Evolutionary conservation across 768 basidiomycete genomes (phyloP).

Genomic region (Lentinus brumalis): DNA sequence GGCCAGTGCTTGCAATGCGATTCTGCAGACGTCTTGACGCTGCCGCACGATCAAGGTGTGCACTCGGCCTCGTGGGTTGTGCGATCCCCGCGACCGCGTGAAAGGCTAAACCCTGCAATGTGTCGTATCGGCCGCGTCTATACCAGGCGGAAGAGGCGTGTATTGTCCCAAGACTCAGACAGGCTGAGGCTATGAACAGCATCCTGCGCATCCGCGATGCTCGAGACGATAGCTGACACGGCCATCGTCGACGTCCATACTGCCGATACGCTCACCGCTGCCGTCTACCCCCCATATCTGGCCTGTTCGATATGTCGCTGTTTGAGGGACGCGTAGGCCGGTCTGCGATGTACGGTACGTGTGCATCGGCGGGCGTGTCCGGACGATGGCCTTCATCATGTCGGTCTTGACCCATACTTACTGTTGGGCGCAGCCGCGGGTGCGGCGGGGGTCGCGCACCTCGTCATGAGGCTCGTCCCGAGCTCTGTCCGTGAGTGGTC

Average conservation of each 20-base stretch:
- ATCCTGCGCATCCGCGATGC: conserved; percentile 2
- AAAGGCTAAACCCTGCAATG: not conserved
- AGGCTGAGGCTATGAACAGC: not conserved
- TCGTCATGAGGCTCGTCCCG: conserved; percentile 21
- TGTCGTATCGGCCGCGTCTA: not conserved
- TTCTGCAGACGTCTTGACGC: not conserved
- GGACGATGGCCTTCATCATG: too few relatives aligned
- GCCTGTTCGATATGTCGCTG: conserved; percentile 12
- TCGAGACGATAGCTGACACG: not conserved
- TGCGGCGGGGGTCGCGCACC: conserved; percentile 24
- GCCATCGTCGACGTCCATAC: not conserved
- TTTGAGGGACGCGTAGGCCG: conserved; percentile 19
- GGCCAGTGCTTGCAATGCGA: not conserved
- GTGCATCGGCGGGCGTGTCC: not conserved
- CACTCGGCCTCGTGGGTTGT: not conserved
- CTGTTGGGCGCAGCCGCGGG: conserved; percentile 16
- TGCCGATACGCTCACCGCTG: not conserved
- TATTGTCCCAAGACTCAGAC: not conserved
- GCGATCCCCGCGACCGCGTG: not conserved
- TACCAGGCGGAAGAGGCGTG: conserved; percentile 15
- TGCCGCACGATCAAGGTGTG: not conserved
- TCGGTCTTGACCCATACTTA: too few relatives aligned
- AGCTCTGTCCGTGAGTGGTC: conserved; percentile 21
- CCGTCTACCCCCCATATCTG: too few relatives aligned
- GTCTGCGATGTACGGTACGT: conserved; percentile 21